Evolutionary conservation across 768 basidiomycete genomes (phyloP).

Genomic region (Phylloporus arenicola): DNA sequence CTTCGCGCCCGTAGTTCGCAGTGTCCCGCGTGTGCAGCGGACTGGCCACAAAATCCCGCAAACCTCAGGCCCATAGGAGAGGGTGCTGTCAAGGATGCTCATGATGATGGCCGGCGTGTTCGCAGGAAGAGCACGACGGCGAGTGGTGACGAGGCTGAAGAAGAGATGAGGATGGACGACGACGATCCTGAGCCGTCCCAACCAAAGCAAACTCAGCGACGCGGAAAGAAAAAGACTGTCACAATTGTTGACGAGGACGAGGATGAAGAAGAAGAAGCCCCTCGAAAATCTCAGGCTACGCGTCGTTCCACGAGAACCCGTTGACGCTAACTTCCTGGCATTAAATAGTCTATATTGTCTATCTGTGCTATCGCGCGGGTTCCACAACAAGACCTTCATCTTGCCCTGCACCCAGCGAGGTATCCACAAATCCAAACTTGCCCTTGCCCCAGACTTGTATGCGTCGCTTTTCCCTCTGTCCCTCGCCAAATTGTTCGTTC

Average conservation of each 20-base stretch:
- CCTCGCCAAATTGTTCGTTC: slow-evolving; percentile 95
- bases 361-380: slow-evolving; percentile 13
- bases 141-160: slow-evolving; percentile 42
- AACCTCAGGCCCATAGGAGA: slow-evolving; percentile 61
- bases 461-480: slow-evolving; percentile 57
- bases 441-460: slow-evolving; percentile 83
- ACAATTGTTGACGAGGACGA: slow-evolving; percentile 42
- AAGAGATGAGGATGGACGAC: slow-evolving; percentile 32
- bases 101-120: slow-evolving; percentile 41
- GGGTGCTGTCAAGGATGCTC: slow-evolving; percentile 56
- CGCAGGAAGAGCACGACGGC: slow-evolving; percentile 32
- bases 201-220: slow-evolving; percentile 22
- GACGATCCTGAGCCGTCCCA: slow-evolving; percentile 32
- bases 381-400: slow-evolving; percentile 43
- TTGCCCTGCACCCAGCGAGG: slow-evolving; percentile 24
- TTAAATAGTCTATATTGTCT: slow-evolving; percentile 12
- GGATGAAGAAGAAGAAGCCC: slow-evolving; percentile 24
- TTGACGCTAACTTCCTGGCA: slow-evolving; percentile 1
- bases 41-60: slow-evolving; percentile 57
- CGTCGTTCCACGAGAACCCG: slow-evolving; percentile 15
- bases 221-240: slow-evolving; percentile 26
- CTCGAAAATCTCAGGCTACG: slow-evolving; percentile 14
- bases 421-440: slow-evolving; percentile 76
- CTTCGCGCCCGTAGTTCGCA: slow-evolving; percentile 39
- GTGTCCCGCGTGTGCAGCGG: slow-evolving; percentile 54